These are phyloP conservation scores for Fraxinus paxiana DNA, from an alignment of 305 asterid genomes.

Conservation along the genomic window DNA sequence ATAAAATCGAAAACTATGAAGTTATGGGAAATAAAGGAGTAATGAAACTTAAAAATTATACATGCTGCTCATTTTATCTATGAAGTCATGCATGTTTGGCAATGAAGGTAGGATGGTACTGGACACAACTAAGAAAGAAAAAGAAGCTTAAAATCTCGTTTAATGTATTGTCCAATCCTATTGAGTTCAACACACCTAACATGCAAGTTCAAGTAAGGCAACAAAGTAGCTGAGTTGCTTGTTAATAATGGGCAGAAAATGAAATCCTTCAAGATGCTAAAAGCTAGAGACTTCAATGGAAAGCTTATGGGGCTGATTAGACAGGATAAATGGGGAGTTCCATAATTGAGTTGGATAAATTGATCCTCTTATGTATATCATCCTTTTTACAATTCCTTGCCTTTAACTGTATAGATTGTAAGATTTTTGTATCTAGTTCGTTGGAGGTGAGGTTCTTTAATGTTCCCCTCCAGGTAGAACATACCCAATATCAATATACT, in stretches of 20 bases:
- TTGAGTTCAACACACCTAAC: background rate
- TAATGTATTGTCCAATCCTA: background rate
- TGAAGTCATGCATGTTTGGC: background rate
- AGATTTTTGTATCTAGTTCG: background rate
- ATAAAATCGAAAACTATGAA: background rate
- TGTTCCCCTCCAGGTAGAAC: background rate
- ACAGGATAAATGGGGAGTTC: background rate
- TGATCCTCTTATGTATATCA: background rate
- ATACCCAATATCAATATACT: background rate
- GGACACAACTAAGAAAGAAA: background rate
- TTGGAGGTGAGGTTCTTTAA: background rate
- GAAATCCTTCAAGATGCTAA: background rate
- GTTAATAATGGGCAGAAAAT: background rate
- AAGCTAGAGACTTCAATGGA: background rate
- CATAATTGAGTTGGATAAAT: background rate
- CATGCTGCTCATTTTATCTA: background rate
- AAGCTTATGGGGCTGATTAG: background rate
- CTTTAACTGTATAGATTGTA: background rate
- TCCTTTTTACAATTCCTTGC: background rate
- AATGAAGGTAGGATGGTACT: background rate
- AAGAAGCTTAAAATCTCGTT: background rate
- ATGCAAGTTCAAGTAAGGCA: background rate
- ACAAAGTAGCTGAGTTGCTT: background rate
- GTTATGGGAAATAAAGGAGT: background rate
- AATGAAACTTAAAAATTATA: background rate